Conservation (phyloP, 495 filamentous ascomycete species). For the Lophiostoma macrostomum region DNA sequence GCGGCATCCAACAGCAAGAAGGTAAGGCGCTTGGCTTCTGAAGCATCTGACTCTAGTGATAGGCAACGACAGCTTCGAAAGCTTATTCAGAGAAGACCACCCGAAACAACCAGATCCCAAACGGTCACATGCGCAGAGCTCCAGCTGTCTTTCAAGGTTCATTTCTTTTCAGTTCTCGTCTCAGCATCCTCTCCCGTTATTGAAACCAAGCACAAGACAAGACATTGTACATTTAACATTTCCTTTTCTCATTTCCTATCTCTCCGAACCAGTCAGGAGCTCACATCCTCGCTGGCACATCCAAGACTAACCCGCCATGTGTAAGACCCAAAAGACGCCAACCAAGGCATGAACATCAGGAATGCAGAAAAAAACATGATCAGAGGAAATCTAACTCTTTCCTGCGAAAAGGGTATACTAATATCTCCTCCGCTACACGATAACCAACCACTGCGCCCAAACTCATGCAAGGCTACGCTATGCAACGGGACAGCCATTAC, state of each 20-base stretch:
- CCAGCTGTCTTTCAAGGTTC: background rate
- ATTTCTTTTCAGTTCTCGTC: background rate
- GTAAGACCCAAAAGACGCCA: background rate
- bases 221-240: background rate
- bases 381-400: too few relatives aligned
- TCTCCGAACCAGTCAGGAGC: slow-evolving; percentile 30
- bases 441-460: too few relatives aligned
- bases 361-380: too few relatives aligned
- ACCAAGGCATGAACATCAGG: background rate
- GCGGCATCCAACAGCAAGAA: too few relatives aligned
- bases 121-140: too few relatives aligned
- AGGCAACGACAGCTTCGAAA: background rate
- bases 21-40: background rate
- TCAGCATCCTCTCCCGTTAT: background rate
- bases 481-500: too few relatives aligned
- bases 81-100: too few relatives aligned
- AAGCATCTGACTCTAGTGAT: background rate
- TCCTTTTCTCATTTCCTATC: background rate
- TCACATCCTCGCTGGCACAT: background rate
- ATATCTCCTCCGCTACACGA: background rate
- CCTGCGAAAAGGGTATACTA: slow-evolving; percentile 7
- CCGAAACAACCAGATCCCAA: too few relatives aligned
- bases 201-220: too few relatives aligned
- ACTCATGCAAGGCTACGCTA: too few relatives aligned
- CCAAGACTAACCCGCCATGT: background rate